phyloP scores from a whole-genome alignment of 2,329 filamentous ascomycete genomes.

The Colletotrichum aenigma region DNA sequence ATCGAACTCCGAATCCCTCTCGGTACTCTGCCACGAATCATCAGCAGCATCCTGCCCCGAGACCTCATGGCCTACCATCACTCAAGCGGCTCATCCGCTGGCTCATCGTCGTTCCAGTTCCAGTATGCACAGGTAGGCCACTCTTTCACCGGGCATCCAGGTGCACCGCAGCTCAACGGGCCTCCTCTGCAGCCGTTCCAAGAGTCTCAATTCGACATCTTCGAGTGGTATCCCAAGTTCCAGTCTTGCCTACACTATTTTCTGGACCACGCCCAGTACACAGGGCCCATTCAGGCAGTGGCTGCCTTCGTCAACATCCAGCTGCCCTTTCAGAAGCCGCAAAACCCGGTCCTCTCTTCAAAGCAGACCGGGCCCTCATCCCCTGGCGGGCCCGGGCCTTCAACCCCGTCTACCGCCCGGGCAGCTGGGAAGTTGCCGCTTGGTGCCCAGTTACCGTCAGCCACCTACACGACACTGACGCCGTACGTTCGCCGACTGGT shows the following conservation, averaged over 20 bases:
- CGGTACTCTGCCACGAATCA: not conserved
- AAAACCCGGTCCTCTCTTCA: constrained; percentile 48
- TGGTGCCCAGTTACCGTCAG: constrained; percentile 27
- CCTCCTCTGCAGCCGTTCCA: constrained; percentile 44
- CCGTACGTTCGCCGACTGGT: constrained; percentile 91
- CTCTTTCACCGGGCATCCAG: not conserved
- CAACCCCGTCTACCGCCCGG: constrained; percentile 29
- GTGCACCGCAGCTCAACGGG: constrained; percentile 7
- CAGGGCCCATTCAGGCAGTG: constrained; percentile 80
- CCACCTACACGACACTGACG: constrained; percentile 67
- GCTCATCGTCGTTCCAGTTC: constrained; percentile 9
- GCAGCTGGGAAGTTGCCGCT: constrained; percentile 33
- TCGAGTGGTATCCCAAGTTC: constrained; percentile 92
- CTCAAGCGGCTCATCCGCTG: not conserved
- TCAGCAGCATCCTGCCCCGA: not conserved
- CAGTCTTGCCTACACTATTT: constrained; percentile 92
- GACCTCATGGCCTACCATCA: constrained; percentile 18
- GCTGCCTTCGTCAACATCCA: constrained; percentile 92
- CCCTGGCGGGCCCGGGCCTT: constrained; percentile 32
- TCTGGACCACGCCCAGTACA: constrained; percentile 87
- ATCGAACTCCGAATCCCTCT: not conserved
- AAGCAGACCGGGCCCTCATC: constrained; percentile 35
- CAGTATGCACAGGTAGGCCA: constrained; percentile 21
- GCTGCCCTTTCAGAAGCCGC: constrained; percentile 78
- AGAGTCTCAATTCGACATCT: constrained; percentile 71